phyloP scores from a whole-genome alignment of 1,284 basidiomycete species.

The Phlebopus sp. region DNA sequence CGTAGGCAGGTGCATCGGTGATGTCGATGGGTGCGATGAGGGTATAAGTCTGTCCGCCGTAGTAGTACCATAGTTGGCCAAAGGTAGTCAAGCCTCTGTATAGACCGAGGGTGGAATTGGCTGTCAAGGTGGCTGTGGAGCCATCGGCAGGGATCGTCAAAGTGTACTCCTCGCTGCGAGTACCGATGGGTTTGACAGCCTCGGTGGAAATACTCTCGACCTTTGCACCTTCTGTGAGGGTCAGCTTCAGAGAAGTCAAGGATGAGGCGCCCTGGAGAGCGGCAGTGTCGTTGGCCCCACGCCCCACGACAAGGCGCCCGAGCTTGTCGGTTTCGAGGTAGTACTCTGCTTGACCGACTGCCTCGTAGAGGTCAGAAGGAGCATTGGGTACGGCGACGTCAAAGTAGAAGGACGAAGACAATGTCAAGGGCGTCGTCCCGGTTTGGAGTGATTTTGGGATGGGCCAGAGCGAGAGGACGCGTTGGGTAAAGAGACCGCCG shows the following conservation, averaged over 20 bases:
- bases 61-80: constrained; percentile 71
- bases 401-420: constrained; percentile 51
- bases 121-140: constrained; percentile 54
- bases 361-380: constrained; percentile 43
- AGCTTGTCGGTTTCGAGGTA: constrained; percentile 49
- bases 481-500: constrained; percentile 11
- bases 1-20: constrained; percentile 63
- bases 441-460: constrained; percentile 50
- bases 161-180: constrained; percentile 65
- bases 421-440: constrained; percentile 49
- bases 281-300: constrained; percentile 41
- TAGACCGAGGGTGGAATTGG: constrained; percentile 75
- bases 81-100: constrained; percentile 84
- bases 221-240: constrained; percentile 35
- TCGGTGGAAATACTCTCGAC: constrained; percentile 50
- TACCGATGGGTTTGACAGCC: constrained; percentile 49
- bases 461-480: constrained; percentile 55
- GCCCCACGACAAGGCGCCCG: constrained; percentile 49
- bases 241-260: constrained; percentile 39
- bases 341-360: constrained; percentile 39
- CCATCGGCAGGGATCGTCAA: constrained; percentile 64
- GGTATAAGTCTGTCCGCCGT: constrained; percentile 49
- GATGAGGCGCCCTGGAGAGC: constrained; percentile 29
- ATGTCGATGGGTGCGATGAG: constrained; percentile 60
- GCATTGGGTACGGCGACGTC: constrained; percentile 35